Base-by-base conservation (phyloP, 768 basidiomycete genomes). In the Xerocomellus chrysenteron region DNA sequence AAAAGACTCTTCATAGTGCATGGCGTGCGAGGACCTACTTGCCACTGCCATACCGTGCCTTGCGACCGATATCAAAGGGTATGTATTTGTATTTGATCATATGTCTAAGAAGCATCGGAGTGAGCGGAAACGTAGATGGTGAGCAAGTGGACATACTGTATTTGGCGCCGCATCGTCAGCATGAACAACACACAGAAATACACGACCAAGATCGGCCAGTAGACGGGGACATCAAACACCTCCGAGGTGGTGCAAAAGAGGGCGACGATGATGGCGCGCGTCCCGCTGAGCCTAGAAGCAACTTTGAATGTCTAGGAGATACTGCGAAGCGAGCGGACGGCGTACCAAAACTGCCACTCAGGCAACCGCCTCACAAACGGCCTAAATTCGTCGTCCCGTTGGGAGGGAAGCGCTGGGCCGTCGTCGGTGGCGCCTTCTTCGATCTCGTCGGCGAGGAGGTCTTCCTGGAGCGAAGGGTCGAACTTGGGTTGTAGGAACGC, bases 31-130 rank as follows among this genome's bases (percentile, higher is more conserved):
- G 52, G 10, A 21, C 19, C 61, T 69, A 86, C 68, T 81, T 82
- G 57, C 76, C 63, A 51, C 77, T 76, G 47, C 91, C 90, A 61
- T 95, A 98, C 44, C 90, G 85, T 55, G 90, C 80, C 77, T 98
- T 98, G 68, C 94, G 88, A 32, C 94, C 96, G 57, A 98, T 81
- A 69, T 98, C 96, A 74, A 95, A 98, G 24, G 95, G 94, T 57
- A 95, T 79, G 75, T 94, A 98, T 72, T 93, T 93, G 79, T 98
- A 98, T 74, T 97, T 97, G 78, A 97, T 89, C 96, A 98, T 98
- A 74, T 99, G 96, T 66, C 93, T 95, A 66, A 52, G n/a, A 46
- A 24, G 30, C 36, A 21, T 48, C 19, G 49, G 55, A 48, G 48
- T 67, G 39, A 60, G 53, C 14, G 19, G 47, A 55, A 50, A 47